These are phyloP conservation scores for Alternaria ventricosa DNA, from an alignment of 2,329 filamentous ascomycete genomes.

Conservation along the genomic window DNA sequence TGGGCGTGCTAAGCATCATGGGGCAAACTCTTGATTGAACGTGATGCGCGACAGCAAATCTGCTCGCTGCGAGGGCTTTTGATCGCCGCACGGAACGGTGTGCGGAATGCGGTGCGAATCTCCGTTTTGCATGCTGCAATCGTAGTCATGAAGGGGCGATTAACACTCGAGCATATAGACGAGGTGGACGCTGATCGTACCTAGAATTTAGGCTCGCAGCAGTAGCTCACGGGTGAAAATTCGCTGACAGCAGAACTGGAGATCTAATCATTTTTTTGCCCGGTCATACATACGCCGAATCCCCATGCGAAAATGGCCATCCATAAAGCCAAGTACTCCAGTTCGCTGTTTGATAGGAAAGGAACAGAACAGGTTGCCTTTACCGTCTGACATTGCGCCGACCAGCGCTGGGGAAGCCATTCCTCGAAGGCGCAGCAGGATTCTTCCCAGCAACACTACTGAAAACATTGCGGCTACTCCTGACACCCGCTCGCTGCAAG, in stretches of 20 bases:
- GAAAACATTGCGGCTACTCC: conserved; percentile 28
- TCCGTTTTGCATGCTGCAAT: background rate
- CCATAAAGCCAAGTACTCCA: background rate
- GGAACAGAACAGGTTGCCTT: background rate
- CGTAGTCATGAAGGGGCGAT: background rate
- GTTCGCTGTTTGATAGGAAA: background rate
- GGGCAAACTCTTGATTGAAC: conserved; percentile 7
- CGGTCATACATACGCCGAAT: background rate
- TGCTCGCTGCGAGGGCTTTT: background rate
- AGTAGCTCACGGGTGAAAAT: background rate
- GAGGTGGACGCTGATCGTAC: background rate
- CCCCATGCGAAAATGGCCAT: background rate
- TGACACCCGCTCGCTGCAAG: conserved; percentile 28
- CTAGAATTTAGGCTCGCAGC: background rate
- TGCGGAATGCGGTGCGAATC: background rate
- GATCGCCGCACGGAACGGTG: background rate
- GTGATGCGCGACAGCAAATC: background rate
- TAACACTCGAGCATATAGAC: background rate
- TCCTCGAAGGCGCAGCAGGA: conserved; percentile 7
- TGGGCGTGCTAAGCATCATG: conserved; percentile 5
- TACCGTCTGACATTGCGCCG: conserved; percentile 32
- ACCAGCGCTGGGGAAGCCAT: conserved; percentile 13
- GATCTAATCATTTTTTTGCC: background rate
- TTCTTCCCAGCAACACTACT: background rate
- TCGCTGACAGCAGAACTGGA: background rate